Conservation (phyloP, 108 stramenopile genomes). For the Fragilaria crotonensis region DNA sequence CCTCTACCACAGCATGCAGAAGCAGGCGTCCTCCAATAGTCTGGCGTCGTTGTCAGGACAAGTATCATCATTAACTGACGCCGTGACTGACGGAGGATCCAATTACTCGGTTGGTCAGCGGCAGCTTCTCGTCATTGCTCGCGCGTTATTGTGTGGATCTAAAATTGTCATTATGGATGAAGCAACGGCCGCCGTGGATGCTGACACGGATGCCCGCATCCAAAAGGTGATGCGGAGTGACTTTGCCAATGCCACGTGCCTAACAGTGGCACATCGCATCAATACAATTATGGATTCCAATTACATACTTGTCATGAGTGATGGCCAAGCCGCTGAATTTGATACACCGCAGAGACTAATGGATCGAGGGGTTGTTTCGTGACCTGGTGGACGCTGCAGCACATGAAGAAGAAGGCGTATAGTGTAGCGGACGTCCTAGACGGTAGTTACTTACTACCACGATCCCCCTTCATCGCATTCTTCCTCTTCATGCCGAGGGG, state of each 20-base stretch:
- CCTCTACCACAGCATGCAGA: slow-evolving; percentile 12
- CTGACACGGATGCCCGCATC: slow-evolving; percentile 85
- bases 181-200: slow-evolving; percentile 83
- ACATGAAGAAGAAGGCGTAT: too few species aligned
- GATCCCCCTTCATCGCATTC: too few species aligned
- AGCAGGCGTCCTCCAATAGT: slow-evolving; percentile 23
- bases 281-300: slow-evolving; percentile 95
- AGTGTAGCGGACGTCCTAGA: too few species aligned
- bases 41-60: slow-evolving; percentile 13
- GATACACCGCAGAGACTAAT: slow-evolving; percentile 60
- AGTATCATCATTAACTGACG: slow-evolving; percentile 43
- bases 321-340: slow-evolving; percentile 81
- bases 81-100: slow-evolving; percentile 78
- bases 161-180: slow-evolving; percentile 92
- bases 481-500: too few species aligned
- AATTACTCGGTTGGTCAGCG: slow-evolving; percentile 95
- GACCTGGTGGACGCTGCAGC: slow-evolving; percentile 53
- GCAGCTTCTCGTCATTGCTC: slow-evolving; percentile 92
- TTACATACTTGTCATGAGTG: slow-evolving; percentile 88
- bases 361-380: slow-evolving; percentile 61
- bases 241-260: slow-evolving; percentile 64
- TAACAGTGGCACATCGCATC: slow-evolving; percentile 92
- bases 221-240: slow-evolving; percentile 71
- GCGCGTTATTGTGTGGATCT: slow-evolving; percentile 74
- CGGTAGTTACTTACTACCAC: too few species aligned